These are phyloP conservation scores for Bacidia rubella DNA, from an alignment of 495 filamentous ascomycete species.

Conservation along the genomic window DNA sequence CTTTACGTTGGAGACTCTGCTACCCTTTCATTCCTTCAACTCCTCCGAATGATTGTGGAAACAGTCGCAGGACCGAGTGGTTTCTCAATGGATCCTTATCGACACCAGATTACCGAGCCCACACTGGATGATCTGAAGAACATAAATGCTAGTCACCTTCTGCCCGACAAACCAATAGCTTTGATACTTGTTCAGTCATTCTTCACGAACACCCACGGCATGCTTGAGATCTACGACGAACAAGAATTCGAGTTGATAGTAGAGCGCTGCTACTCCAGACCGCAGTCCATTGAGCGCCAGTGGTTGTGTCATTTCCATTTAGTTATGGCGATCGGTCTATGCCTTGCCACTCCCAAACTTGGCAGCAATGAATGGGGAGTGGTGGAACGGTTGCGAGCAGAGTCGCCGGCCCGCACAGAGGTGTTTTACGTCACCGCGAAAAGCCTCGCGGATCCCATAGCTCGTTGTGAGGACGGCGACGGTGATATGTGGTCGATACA, in stretches of 20 bases:
- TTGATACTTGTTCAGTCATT: slow-evolving; percentile 42
- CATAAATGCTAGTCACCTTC: slow-evolving; percentile 30
- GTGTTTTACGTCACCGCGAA: slow-evolving; percentile 46
- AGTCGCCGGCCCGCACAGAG: slow-evolving; percentile 37
- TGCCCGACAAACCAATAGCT: slow-evolving; percentile 42
- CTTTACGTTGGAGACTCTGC: slow-evolving; percentile 64
- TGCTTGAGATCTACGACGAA: slow-evolving; percentile 42
- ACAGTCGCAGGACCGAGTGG: slow-evolving; percentile 48
- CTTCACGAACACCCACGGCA: slow-evolving; percentile 43
- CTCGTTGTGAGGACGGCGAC: slow-evolving; percentile 42
- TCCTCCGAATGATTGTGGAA: slow-evolving; percentile 59
- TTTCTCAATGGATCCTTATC: slow-evolving; percentile 55
- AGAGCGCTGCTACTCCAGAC: slow-evolving; percentile 39
- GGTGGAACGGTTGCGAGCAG: slow-evolving; percentile 35
- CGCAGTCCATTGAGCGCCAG: slow-evolving; percentile 32
- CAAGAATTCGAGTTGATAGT: slow-evolving; percentile 33
- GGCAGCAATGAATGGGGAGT: slow-evolving; percentile 34
- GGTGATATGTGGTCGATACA: slow-evolving; percentile 50
- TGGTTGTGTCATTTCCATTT: slow-evolving; percentile 44
- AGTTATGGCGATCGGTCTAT: slow-evolving; percentile 44
- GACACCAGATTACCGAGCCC: slow-evolving; percentile 56
- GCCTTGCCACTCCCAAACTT: slow-evolving; percentile 37
- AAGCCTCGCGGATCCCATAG: slow-evolving; percentile 36
- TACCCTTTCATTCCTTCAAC: slow-evolving; percentile 55
- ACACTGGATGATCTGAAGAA: slow-evolving; percentile 34